Evolutionary conservation across 164 flowering plant species (phyloP).

Genomic region (Tinospora cordifolia): DNA sequence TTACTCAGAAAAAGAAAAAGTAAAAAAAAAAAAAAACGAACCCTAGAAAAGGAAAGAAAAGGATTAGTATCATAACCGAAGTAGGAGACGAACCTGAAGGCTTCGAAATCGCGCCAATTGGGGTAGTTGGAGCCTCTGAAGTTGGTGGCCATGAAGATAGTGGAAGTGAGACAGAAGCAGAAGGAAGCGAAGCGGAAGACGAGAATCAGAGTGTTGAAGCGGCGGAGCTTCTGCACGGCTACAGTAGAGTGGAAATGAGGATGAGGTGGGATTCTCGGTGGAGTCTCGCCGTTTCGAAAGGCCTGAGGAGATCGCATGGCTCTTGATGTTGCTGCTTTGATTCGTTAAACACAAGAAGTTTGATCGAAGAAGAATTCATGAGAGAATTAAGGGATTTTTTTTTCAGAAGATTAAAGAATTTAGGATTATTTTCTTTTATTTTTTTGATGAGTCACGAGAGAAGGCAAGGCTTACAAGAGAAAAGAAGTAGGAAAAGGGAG

Average conservation of each 20-base stretch:
- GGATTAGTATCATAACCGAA: not conserved
- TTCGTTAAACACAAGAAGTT: not conserved
- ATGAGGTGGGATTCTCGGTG: constrained; percentile 15
- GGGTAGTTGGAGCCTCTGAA: constrained; percentile 38
- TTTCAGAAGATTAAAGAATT: not conserved
- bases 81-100: constrained; percentile 46
- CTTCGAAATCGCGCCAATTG: constrained; percentile 56
- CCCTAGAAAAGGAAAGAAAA: not conserved
- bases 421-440: not conserved
- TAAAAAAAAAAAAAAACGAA: not conserved
- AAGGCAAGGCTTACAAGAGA: constrained; percentile 23
- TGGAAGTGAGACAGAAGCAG: constrained; percentile 61
- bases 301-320: constrained; percentile 49
- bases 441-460: constrained; percentile 29
- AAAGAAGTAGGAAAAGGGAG: constrained; percentile 10
- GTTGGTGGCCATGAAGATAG: constrained; percentile 74
- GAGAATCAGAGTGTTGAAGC: constrained; percentile 62
- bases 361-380: constrained; percentile 22
- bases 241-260: constrained; percentile 68
- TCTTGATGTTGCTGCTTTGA: not conserved
- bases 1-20: not conserved
- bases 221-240: constrained; percentile 62
- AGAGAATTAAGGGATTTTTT: constrained; percentile 5
- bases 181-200: constrained; percentile 59
- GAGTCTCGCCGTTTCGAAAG: constrained; percentile 43